phyloP scores from a whole-genome alignment of 1,139 yeast genomes.

The Yamadazyma dendronema region DNA sequence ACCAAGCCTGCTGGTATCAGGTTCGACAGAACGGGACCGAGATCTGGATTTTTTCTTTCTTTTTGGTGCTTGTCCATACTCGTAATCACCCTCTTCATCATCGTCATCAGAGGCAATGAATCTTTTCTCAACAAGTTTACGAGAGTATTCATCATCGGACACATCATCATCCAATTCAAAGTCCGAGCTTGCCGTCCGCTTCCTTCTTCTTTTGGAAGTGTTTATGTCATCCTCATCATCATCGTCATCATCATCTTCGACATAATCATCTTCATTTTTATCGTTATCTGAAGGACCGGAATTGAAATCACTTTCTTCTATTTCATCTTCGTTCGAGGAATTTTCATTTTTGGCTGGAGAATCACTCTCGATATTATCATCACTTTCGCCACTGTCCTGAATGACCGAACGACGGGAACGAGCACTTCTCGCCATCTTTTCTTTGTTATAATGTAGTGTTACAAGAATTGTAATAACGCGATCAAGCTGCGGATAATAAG shows the following conservation, averaged over 20 bases:
- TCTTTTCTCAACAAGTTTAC: conserved; percentile 28
- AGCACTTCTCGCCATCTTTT: conserved; percentile 11
- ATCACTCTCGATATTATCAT: too few species aligned
- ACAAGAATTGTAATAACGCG: conserved; percentile 10
- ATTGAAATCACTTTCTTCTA: conserved; percentile 9
- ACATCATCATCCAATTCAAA: conserved; percentile 19
- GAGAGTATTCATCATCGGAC: conserved; percentile 28
- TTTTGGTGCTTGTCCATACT: conserved; percentile 23
- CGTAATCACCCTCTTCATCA: conserved; percentile 24
- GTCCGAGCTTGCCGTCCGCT: conserved; percentile 14
- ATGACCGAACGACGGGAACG: conserved; percentile 5
- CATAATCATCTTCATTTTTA: conserved; percentile 16
- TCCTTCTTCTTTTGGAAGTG: conserved; percentile 14
- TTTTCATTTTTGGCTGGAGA: too few species aligned
- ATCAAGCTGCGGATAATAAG: not conserved
- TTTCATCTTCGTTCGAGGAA: conserved; percentile 1
- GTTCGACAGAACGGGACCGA: conserved; percentile 21
- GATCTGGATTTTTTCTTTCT: conserved; percentile 23
- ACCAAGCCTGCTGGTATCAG: conserved; percentile 14
- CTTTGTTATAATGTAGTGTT: conserved; percentile 14
- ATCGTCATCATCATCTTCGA: conserved; percentile 29
- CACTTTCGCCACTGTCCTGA: not conserved
- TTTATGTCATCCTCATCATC: conserved; percentile 23
- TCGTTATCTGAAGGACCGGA: conserved; percentile 16
- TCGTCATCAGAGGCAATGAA: conserved; percentile 42